phyloP scores from a whole-genome alignment of 441 rosid genomes.

The Populus hybrid region DNA sequence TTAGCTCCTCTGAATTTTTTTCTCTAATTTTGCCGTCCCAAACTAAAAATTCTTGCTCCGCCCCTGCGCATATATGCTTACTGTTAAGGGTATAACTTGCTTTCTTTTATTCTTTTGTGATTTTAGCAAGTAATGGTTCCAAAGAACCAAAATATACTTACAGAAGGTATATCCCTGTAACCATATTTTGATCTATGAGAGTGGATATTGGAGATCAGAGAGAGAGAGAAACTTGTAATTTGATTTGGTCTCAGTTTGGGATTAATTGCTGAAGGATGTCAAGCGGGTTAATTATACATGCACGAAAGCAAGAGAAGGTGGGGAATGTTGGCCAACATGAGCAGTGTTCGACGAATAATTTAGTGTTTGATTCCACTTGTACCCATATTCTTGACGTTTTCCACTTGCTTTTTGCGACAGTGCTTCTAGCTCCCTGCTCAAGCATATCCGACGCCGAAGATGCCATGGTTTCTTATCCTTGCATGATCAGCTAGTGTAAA shows the following conservation, averaged over 20 bases:
- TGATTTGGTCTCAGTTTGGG: no score
- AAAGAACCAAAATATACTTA: no score
- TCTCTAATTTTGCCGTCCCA: no score
- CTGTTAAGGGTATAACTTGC: no score
- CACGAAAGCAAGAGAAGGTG: neutral
- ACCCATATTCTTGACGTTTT: neutral
- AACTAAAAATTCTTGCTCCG: no score
- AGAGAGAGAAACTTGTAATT: no score
- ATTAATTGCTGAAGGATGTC: neutral
- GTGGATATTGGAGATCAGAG: neutral
- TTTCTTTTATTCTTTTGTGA: no score
- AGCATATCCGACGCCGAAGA: neutral
- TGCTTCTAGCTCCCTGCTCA: neutral
- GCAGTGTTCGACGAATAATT: constrained; percentile 3
- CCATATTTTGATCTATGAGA: neutral
- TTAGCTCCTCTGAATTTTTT: no score
- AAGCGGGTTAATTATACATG: neutral
- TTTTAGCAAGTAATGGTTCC: no score
- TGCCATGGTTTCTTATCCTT: neutral
- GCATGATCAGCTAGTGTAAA: neutral
- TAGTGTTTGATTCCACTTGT: constrained; percentile 1
- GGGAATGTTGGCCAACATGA: constrained; percentile 6
- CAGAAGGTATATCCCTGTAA: neutral
- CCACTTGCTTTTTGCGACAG: neutral
- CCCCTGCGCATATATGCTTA: no score